A percentile compares a stretch with the other conserved stretches of the same genome.
phyloP scores from a whole-genome alignment of 2,329 filamentous ascomycete genomes.

The Dactylonectria macrodidyma region DNA sequence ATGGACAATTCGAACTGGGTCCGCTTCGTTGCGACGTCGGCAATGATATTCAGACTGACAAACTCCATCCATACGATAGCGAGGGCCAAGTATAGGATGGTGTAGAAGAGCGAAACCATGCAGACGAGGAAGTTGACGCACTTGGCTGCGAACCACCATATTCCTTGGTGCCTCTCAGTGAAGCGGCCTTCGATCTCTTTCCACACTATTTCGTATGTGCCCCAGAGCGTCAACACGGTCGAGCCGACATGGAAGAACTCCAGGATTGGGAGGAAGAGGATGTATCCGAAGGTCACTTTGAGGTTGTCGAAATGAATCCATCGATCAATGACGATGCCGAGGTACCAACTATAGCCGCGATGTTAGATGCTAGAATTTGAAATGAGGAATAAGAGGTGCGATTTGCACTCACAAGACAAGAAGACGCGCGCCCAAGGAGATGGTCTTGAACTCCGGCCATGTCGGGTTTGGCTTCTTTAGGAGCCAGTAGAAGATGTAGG shows the following conservation, averaged over 20 bases:
- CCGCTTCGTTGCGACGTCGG: constrained; percentile 26
- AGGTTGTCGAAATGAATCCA: constrained; percentile 27
- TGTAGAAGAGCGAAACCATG: constrained; percentile 31
- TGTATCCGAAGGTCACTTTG: constrained; percentile 26
- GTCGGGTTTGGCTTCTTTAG: constrained; percentile 5
- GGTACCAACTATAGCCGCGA: constrained; percentile 19
- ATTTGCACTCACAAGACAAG: constrained; percentile 14
- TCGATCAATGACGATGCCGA: constrained; percentile 25
- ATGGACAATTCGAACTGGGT: constrained; percentile 31
- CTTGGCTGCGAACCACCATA: constrained; percentile 27
- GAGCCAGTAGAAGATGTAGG: constrained; percentile 8
- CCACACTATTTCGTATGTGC: constrained; percentile 31
- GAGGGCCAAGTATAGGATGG: constrained; percentile 23
- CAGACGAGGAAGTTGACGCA: constrained; percentile 20
- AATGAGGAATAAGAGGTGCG: background rate
- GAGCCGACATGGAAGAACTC: constrained; percentile 31
- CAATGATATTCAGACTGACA: constrained; percentile 28
- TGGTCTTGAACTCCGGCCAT: constrained; percentile 29
- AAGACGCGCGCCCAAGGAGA: constrained; percentile 15
- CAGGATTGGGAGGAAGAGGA: constrained; percentile 27
- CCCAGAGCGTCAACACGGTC: constrained; percentile 29
- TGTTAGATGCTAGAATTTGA: background rate
- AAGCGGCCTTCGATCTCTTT: constrained; percentile 14
- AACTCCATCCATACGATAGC: constrained; percentile 32
- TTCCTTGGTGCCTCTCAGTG: background rate